Evolutionary conservation across 1,284 basidiomycete species (phyloP).

Genomic region (Taiwanofungus camphoratus): DNA sequence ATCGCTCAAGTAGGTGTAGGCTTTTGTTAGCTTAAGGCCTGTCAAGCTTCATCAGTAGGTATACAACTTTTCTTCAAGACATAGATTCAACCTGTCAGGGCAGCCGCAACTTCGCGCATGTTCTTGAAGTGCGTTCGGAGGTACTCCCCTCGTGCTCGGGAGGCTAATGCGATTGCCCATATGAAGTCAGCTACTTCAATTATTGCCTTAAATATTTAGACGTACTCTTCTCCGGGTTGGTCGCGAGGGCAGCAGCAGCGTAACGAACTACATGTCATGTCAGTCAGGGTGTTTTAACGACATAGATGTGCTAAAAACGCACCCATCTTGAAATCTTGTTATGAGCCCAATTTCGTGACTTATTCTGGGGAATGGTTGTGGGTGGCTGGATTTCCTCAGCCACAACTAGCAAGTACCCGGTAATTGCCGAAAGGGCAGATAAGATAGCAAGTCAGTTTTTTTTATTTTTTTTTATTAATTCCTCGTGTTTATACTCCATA

Average conservation of each 20-base stretch:
- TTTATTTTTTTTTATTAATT: neutral
- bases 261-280: slow-evolving; percentile 68
- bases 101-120: slow-evolving; percentile 94
- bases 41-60: slow-evolving; percentile 13
- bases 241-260: slow-evolving; percentile 78
- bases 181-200: slow-evolving; percentile 12
- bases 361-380: slow-evolving; percentile 14
- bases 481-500: too few relatives aligned
- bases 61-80: neutral
- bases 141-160: slow-evolving; percentile 93
- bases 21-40: slow-evolving; percentile 95
- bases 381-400: slow-evolving; percentile 26
- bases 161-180: slow-evolving; percentile 68
- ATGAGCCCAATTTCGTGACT: slow-evolving; percentile 22
- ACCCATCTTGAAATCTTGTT: slow-evolving; percentile 63
- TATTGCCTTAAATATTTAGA: slow-evolving; percentile 20
- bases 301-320: slow-evolving; percentile 28
- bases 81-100: slow-evolving; percentile 66
- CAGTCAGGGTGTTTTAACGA: slow-evolving; percentile 13
- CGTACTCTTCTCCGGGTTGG: slow-evolving; percentile 92
- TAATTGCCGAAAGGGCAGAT: slow-evolving; percentile 11
- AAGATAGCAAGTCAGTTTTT: neutral
- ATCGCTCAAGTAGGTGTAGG: slow-evolving; percentile 91
- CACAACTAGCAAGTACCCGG: slow-evolving; percentile 26
- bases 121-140: slow-evolving; percentile 99